These are phyloP conservation scores for Raddia distichophylla DNA, from an alignment of 176 grass and related monocot genomes.

Conservation along the genomic window DNA sequence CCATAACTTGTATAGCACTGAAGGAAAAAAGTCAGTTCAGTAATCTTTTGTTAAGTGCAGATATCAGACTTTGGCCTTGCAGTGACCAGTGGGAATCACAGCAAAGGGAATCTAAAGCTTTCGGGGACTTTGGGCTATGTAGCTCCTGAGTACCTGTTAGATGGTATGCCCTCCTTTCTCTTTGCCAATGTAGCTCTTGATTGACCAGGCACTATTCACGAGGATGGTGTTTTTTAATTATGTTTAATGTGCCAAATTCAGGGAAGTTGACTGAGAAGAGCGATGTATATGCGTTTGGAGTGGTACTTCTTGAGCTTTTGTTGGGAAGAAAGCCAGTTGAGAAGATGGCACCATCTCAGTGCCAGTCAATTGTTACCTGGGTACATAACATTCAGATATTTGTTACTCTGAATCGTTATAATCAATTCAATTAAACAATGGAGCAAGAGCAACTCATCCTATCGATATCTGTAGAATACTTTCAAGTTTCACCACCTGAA, in stretches of 20 bases:
- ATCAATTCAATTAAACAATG: not conserved
- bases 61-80: conserved; percentile 96
- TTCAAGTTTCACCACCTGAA: conserved; percentile 13
- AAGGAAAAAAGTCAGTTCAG: not conserved
- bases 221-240: conserved; percentile 4
- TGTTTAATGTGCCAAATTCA: conserved; percentile 43
- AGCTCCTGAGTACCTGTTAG: conserved; percentile 91
- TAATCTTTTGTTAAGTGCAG: conserved; percentile 38
- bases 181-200: not conserved
- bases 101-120: conserved; percentile 81
- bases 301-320: conserved; percentile 93
- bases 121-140: conserved; percentile 84
- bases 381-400: conserved; percentile 48
- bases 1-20: not conserved
- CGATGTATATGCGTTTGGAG: conserved; percentile 96
- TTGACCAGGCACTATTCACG: not conserved
- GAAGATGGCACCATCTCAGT: conserved; percentile 79
- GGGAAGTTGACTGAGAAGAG: conserved; percentile 99
- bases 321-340: conserved; percentile 90
- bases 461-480: not conserved
- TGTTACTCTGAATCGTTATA: not conserved
- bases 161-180: conserved; percentile 50
- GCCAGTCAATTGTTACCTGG: conserved; percentile 94
- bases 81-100: conserved; percentile 69
- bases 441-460: not conserved